These are phyloP conservation scores for Hypoxylon sp. DNA, from an alignment of 2,329 filamentous ascomycete species.

Conservation along the genomic window DNA sequence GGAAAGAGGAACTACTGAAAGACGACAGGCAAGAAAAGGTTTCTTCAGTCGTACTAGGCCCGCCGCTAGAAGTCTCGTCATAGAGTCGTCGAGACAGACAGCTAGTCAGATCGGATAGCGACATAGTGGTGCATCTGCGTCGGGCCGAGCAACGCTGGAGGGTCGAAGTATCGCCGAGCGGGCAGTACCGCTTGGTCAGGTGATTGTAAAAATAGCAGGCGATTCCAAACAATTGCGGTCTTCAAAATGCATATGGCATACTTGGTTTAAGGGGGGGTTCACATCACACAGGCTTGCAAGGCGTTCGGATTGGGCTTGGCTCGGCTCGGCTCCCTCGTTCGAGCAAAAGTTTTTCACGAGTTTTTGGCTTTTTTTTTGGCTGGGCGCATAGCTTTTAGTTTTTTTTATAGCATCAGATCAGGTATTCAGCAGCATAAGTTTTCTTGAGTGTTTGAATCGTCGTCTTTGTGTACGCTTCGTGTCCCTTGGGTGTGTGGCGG, in stretches of 20 bases:
- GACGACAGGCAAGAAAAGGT: constrained; percentile 8
- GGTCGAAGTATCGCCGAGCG: constrained; percentile 17
- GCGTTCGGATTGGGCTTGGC: constrained; percentile 33
- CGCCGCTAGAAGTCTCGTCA: constrained; percentile 30
- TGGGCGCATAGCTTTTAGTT: constrained; percentile 22
- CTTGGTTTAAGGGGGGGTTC: constrained; percentile 24
- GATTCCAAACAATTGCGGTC: constrained; percentile 18
- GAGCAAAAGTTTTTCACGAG: constrained; percentile 20
- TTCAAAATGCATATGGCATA: constrained; percentile 40
- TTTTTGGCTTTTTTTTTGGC: neutral
- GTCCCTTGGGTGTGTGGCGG: neutral
- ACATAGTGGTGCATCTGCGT: constrained; percentile 26
- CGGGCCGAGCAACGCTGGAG: constrained; percentile 25
- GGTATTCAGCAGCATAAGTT: constrained; percentile 33
- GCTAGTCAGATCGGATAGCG: constrained; percentile 34
- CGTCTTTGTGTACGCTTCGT: neutral
- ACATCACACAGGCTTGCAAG: constrained; percentile 38
- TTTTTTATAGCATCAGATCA: constrained; percentile 31
- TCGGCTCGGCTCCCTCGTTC: constrained; percentile 23
- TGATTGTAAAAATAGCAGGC: constrained; percentile 35
- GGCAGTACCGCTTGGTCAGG: constrained; percentile 27
- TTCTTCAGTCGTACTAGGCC: constrained; percentile 19
- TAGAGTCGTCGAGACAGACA: constrained; percentile 37
- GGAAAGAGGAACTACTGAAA: constrained; percentile 11
- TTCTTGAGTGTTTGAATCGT: constrained; percentile 20